These are phyloP conservation scores for Coemansia sp. DNA, from an alignment of 192 early-diverging fungal genomes.

Conservation along the genomic window DNA sequence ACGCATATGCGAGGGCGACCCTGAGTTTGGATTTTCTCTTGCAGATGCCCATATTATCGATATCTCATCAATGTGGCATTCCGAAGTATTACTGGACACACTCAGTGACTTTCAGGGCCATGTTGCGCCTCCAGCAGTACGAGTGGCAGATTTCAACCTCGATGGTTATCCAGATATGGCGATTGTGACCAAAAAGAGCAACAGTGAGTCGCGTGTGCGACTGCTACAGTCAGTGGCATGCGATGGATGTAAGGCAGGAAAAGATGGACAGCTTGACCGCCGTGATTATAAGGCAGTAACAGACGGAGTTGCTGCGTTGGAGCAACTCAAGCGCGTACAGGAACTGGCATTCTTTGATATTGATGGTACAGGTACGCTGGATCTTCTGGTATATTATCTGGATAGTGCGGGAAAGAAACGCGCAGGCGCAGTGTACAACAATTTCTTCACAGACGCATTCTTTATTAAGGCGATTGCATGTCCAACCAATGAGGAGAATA, in stretches of 20 bases:
- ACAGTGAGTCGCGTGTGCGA: slow-evolving; percentile 55
- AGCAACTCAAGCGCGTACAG: slow-evolving; percentile 51
- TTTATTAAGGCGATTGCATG: slow-evolving; percentile 80
- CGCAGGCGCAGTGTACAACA: slow-evolving; percentile 72
- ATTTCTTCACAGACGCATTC: slow-evolving; percentile 92
- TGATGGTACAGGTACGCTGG: slow-evolving; percentile 81
- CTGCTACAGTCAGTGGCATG: slow-evolving; percentile 71
- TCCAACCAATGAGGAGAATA: slow-evolving; percentile 60
- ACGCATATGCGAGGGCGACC: slow-evolving; percentile 75
- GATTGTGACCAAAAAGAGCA: slow-evolving; percentile 53
- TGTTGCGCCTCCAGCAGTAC: slow-evolving; percentile 57
- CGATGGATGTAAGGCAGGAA: slow-evolving; percentile 44
- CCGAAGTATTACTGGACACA: slow-evolving; percentile 51
- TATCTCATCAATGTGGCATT: slow-evolving; percentile 40
- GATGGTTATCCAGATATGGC: slow-evolving; percentile 92
- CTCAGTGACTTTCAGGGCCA: slow-evolving; percentile 57
- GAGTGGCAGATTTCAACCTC: slow-evolving; percentile 79
- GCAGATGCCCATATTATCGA: slow-evolving; percentile 28
- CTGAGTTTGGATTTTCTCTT: slow-evolving; percentile 54
- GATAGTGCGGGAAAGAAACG: slow-evolving; percentile 35
- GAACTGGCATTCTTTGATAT: slow-evolving; percentile 85
- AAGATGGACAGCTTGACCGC: slow-evolving; percentile 50
- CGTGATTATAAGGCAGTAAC: slow-evolving; percentile 65
- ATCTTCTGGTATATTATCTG: slow-evolving; percentile 69
- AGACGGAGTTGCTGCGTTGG: slow-evolving; percentile 64